Evolutionary conservation across 2,329 filamentous ascomycete species (phyloP), one percentile per base, ranked within the genome.

Genomic region (Hypoxylon sp.): DNA sequence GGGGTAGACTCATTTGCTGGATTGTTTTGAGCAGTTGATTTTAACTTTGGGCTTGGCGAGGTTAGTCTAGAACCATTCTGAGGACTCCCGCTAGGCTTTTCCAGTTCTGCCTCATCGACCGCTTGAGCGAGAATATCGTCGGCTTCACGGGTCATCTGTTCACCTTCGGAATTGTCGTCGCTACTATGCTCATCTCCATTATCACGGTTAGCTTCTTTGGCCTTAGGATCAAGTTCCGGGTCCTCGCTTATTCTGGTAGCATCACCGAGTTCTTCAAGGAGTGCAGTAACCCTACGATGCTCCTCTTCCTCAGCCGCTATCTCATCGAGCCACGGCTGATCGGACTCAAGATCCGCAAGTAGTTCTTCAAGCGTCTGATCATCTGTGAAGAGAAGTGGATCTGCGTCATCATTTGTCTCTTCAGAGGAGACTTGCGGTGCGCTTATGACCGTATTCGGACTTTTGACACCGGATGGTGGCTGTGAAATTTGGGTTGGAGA

Each of bases 301-400:
- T 81, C 76, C 25, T 76, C 76, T 28, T 74, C 73, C 46, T 78
- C 76, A 25, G 74, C 69, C 5, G 61, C 69, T 38, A 70, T 66
- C 21, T 80, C 78, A 10, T 81, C 79, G 0, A 78, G 73, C 34
- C 76, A 76, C 1, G 72, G 72, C 21, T 78, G 75, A 5, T 78
- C 76, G 2, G 78, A 74, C 21, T 77, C 78, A 7, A 85, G 78
- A 28, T 82, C 80, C 1, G 79, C 80, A 2, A 89, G 79, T 9
- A 88, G 79, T 64, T 87, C 85, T 60, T 87, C 82, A 0, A 88
- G 77, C 0, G 82, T 84, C 50, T 82, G 78, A n/a, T 87, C 85
- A 68, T 87, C 85, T 2, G 83, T 84, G 36, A 80, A 77, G 28
- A 84, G 79, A 17, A 84, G 72, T 1, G 78, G 74, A 41, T 82